Base-by-base conservation (phyloP, 2,329 filamentous ascomycete species). In the Alternaria triticimaculans region DNA sequence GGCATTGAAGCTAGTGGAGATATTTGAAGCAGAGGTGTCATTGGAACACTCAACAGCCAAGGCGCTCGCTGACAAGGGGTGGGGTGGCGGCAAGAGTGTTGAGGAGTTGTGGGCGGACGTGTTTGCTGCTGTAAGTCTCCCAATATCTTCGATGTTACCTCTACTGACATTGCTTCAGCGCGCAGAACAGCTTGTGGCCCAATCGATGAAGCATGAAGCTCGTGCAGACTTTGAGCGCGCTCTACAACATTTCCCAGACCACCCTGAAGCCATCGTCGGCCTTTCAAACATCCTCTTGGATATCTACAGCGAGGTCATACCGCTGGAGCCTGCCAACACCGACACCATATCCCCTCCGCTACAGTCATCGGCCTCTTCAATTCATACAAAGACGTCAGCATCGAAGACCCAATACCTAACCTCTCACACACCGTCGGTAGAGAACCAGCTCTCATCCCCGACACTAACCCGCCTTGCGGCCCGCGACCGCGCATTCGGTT, bases 21-120 rank as follows among this genome's bases (percentile, higher is more conserved):
- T 82, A 0, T 85, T 97, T 11, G 93, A 97, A 79, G 79, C 83
- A 0, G 89, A 94, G 51, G 82, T 90, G 1, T 81, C 86, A 1
- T 86, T 84, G 58, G 88, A 92, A 50, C 84, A 87, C 3, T 88
- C 88, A 1, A 90, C 87, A 37, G 87, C 87, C 15, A 85, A 87
- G 50, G 86, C 87, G 8, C 85, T 92, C 43, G 87, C 87, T 56
- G 82, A 89, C 46, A 85, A 87, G 20, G 89, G 89, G 10, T 97
- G 93, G 93, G 93, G 91, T 26, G 88, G 90, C 65, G 88, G 88
- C 48, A 95, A 92, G 82, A 93, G 91, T 72, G 87, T 94, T 6
- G 93, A 96, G 76, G 92, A 93, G 78, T 82, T 96, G 49, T 93
- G 91, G 90, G 94, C 87, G 28, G 94, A 98, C 79, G 87, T 97